Evolutionary conservation across 2,329 filamentous ascomycete genomes (phyloP), one percentile per base, ranked within the genome.

Genomic region (Phialophora expanda): DNA sequence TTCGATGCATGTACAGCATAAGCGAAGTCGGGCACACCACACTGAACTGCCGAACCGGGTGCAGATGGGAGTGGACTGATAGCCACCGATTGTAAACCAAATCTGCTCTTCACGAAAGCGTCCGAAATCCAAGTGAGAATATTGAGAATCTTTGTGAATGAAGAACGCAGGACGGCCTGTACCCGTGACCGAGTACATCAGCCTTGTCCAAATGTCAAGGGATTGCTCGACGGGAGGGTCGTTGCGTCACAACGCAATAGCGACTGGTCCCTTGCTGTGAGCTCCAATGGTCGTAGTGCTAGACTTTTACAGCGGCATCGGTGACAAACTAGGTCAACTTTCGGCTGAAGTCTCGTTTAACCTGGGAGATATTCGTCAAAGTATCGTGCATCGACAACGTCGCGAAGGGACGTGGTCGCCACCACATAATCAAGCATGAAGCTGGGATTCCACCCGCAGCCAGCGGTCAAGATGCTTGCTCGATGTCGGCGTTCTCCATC

Each of bases 1-100:
- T 59, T 59, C 38, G 41, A 50, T 59, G 56, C 56, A 59, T 46
- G 24, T 48, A 22, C 41, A 34, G 30, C 58, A 14, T 61, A 61
- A 38, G 44, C 58, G 58, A 61, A 5, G 22, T 28, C 34, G 24
- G 34, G 9, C 26, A 26, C 17, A 30, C 9, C 30, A 61, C 46
- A 53, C 4, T 28, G 44, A 61, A 61, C 58, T 61, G 30, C 46
- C 58, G 58, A 54, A 9, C 46, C 30, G 48, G n/a, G 41, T 44
- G 38, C 17, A 44, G 17, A 44, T 44, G 38, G 17, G n/a, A n/a
- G 38, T n/a, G 17, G 14, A n/a, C 17, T n/a, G 38, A 44, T 44
- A n/a, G 38, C 14, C 20, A 44, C 38, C 38, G 38, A 44, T n/a
- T 44, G 38, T n/a, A 20, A 44, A 17, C 20, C 38, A n/a, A 44